Evolutionary conservation across 2,329 filamentous ascomycete species (phyloP), one percentile per base, ranked within the genome.

Genomic region (Juglanconis juglandina): DNA sequence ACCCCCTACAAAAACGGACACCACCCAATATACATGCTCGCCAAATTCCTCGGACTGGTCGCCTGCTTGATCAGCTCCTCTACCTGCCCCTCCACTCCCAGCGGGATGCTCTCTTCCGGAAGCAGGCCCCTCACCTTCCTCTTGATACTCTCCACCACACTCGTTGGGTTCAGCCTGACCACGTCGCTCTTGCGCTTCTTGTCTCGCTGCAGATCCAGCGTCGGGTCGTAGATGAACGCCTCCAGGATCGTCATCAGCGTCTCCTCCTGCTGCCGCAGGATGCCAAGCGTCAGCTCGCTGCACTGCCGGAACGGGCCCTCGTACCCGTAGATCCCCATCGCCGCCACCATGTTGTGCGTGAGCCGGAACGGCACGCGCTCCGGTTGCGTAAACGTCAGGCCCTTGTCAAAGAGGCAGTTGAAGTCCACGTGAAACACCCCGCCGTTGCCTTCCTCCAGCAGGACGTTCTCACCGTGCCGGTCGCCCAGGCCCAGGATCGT

Each of bases 401-500:
- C 95, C 71, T 99, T 99, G 79, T 99, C 96, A 73, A 99, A 99
- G 4, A 99, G 86, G 74, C 96, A 99, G 77, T 99, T 99, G 82
- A 99, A 99, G 76, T 99, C 95, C 50, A 99, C 96, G 75, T 99
- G 95, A 75, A 99, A 91, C 2, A 96, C 87, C 55, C 94, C 94
- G 49, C 96, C 95, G 65, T 92, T 96, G 59, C 90, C 89, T 77
- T 98, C 92, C 73, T 98, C 92, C 37, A 99, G 87, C 35, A 97
- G 85, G 58, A 99, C 91, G 74, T 99, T 99, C 74, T 99, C 95
- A 61, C 94, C 94, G 75, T 99, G 95, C 4, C 95, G 88, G 75
- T 99, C 95, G 44, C 95, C 95, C 0, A 99, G 81, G 0, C 90
- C 95, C 4, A 99, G 83, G 53, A 98, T 93, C 59, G 96, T 96